phyloP scores from a whole-genome alignment of 352 stramenopile species.

The Sclerospora graminicola region DNA sequence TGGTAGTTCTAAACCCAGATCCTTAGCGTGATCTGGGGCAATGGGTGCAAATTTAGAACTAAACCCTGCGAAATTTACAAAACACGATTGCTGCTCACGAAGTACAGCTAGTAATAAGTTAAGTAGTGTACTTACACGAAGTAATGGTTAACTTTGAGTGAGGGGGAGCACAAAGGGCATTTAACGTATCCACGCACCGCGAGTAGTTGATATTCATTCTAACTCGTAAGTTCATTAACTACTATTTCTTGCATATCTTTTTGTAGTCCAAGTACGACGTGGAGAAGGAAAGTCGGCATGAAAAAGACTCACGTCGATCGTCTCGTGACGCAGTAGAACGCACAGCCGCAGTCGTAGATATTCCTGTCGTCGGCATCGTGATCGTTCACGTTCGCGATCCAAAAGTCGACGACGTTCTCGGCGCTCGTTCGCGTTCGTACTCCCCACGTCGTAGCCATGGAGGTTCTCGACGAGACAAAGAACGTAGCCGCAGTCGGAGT shows the following conservation, averaged over 20 bases:
- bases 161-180: no score
- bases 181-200: no score
- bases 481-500: conserved; percentile 27
- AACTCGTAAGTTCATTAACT: no score
- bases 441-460: conserved; percentile 32
- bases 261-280: conserved; percentile 18
- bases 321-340: conserved; percentile 12
- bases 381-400: conserved; percentile 34
- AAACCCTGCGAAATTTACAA: no score
- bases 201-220: no score
- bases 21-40: no score
- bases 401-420: conserved; percentile 27
- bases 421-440: conserved; percentile 28
- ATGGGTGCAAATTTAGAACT: no score
- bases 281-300: conserved; percentile 1
- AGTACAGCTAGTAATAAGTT: no score
- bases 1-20: no score
- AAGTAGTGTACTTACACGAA: no score
- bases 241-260: neutral
- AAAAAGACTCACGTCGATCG: conserved; percentile 7
- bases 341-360: conserved; percentile 18
- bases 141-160: no score
- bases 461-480: conserved; percentile 22
- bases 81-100: no score
- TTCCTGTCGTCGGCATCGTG: conserved; percentile 21